These are phyloP conservation scores for Silene latifolia DNA, from an alignment of 148 eudicot genomes.

Conservation along the genomic window DNA sequence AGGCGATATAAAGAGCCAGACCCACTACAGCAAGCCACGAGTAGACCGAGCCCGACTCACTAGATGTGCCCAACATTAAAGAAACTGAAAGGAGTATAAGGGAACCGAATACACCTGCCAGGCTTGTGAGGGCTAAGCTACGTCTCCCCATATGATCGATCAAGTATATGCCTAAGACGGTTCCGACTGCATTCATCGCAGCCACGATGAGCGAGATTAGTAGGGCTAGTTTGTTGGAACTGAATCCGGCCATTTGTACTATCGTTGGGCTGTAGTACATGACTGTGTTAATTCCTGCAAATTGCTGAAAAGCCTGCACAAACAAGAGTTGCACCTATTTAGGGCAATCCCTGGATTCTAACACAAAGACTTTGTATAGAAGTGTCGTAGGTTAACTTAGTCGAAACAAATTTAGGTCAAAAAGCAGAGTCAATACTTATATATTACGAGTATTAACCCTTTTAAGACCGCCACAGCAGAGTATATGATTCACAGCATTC, in stretches of 20 bases:
- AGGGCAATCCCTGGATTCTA: background rate
- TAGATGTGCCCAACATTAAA: conserved; percentile 44
- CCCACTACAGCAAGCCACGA: conserved; percentile 67
- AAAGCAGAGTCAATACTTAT: too few species aligned
- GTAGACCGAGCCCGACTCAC: conserved; percentile 30
- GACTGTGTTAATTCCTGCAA: conserved; percentile 90
- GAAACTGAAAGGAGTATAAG: conserved; percentile 54
- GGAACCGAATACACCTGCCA: conserved; percentile 65
- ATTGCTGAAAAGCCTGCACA: conserved; percentile 89
- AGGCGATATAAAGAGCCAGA: conserved; percentile 72
- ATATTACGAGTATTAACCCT: too few species aligned
- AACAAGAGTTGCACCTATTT: conserved; percentile 1
- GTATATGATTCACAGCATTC: too few species aligned
- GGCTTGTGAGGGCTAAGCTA: conserved; percentile 64
- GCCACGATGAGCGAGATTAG: conserved; percentile 79
- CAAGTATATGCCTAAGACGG: conserved; percentile 73
- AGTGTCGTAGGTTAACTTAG: background rate
- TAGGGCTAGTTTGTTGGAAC: conserved; percentile 76
- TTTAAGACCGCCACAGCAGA: too few species aligned
- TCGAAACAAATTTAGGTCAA: too few species aligned
- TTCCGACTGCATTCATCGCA: conserved; percentile 72
- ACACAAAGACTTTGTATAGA: background rate
- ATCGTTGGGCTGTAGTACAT: conserved; percentile 99
- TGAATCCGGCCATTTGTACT: conserved; percentile 93
- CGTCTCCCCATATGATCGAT: conserved; percentile 75